Evolutionary conservation across 805 yeast species (phyloP).

Genomic region (Millerago galiae): DNA sequence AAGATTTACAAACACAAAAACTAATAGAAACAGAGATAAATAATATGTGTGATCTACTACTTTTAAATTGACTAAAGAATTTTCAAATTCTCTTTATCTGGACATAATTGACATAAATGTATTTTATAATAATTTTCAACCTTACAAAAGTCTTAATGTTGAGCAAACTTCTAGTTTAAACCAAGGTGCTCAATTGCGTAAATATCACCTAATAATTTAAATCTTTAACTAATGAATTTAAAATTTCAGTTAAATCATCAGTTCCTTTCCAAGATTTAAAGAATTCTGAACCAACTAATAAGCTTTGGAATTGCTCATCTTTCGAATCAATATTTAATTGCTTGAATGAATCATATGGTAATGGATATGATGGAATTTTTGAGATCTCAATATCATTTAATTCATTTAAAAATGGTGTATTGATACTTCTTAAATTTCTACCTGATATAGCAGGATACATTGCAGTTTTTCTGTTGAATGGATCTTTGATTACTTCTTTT

Average conservation of each 20-base stretch:
- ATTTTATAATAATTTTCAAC: too few relatives aligned
- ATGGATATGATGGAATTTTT: slow-evolving; percentile 20
- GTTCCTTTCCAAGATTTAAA: slow-evolving; percentile 15
- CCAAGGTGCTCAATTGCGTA: too few relatives aligned
- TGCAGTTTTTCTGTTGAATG: slow-evolving; percentile 23
- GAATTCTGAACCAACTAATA: slow-evolving; percentile 15
- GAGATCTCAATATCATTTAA: slow-evolving; percentile 3
- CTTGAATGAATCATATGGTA: slow-evolving; percentile 23
- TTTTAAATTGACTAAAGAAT: too few relatives aligned
- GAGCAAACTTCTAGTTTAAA: too few relatives aligned
- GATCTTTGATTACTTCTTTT: slow-evolving; percentile 8
- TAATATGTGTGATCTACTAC: too few relatives aligned
- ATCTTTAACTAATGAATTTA: slow-evolving; percentile 5
- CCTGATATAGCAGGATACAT: slow-evolving; percentile 22
- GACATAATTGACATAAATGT: too few relatives aligned
- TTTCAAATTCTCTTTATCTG: too few relatives aligned
- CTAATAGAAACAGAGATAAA: too few relatives aligned
- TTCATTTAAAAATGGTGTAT: slow-evolving; percentile 19
- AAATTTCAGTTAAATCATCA: slow-evolving; percentile 10
- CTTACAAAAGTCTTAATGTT: too few relatives aligned
- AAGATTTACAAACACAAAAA: too few relatives aligned
- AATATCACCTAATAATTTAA: slow-evolving; percentile 5
- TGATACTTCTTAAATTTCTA: slow-evolving; percentile 19
- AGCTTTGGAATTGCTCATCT: slow-evolving; percentile 7
- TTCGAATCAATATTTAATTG: slow-evolving; percentile 8